Evolutionary conservation across 1,284 basidiomycete species (phyloP), one percentile per base, ranked within the genome.

Genomic region (Ganoderma sinense): DNA sequence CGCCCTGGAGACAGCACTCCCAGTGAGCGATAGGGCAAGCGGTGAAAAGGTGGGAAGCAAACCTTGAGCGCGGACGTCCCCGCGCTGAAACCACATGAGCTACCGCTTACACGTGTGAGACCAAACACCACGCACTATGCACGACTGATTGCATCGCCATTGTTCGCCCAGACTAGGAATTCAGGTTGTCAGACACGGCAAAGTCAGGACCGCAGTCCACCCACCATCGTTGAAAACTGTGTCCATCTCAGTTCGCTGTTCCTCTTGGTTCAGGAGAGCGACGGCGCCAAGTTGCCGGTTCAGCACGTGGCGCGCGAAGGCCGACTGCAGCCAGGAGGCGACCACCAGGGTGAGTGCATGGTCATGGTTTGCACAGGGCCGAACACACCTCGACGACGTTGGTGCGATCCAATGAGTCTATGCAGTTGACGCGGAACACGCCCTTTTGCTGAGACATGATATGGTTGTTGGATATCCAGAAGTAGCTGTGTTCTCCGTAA

Each of bases 131-230:
- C 91, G 79, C 78, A 94, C 93, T 98, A 98, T 68, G 91, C 90
- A 70, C 91, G 86, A 77, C 93, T 95, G 70, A 97, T 94, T 2
- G 94, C 91, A 78, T 97, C 95, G 1, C 95, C 96, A 73, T 97
- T 97, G 78, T 97, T 97, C 2, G 97, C 97, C 97, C 97, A 99
- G 29, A 96, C 92, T 94, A 43, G 72, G 97, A 97, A 63, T 45
- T 53, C 20, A 20, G 29, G 65, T 31, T 51, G 48, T 53, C 31
- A 51, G 48, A 53, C 11, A 39, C 2, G 31, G 8, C 33, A 23
- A 29, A 11, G 2, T 48, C 29, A 51, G 11, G 36, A 90, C 88
- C 71, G 89, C 85, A 76, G 91, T 93, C 68, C 18, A 72, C 76
- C 26, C 70, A 95, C 94, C 89, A 78, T 96, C 92, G 75, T 97